Conservation (phyloP, 768 basidiomycete species). For the Calocybe indica region DNA sequence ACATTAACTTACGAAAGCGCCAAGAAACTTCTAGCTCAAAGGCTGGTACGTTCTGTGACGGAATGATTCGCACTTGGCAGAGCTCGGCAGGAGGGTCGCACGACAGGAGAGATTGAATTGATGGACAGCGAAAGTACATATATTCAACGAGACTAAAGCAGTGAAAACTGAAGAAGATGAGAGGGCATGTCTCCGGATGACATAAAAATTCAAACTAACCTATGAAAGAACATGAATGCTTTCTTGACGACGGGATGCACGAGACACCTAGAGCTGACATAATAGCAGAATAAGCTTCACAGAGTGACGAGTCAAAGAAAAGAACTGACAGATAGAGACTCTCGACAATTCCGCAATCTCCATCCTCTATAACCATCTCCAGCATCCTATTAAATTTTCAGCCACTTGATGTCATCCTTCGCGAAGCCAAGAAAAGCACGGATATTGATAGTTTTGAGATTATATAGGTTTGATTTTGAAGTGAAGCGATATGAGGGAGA, state of each 20-base stretch:
- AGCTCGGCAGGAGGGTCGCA: too few species aligned
- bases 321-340: constrained; percentile 5
- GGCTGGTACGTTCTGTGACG: too few species aligned
- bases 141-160: too few species aligned
- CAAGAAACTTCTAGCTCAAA: too few species aligned
- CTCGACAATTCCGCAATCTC: constrained; percentile 4
- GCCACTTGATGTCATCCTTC: constrained; percentile 3
- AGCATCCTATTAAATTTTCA: neutral
- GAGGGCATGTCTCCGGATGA: too few species aligned
- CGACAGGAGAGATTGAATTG: too few species aligned
- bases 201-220: constrained; percentile 13
- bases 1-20: too few species aligned
- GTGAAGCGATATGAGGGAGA: constrained; percentile 96
- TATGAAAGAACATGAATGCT: constrained; percentile 31
- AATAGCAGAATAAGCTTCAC: constrained; percentile 2
- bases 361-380: constrained; percentile 1
- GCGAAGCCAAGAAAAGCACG: constrained; percentile 9
- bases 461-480: constrained; percentile 99
- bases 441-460: constrained; percentile 8
- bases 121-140: too few species aligned
- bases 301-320: neutral
- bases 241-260: constrained; percentile 29
- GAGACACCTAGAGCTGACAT: constrained; percentile 4
- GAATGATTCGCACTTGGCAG: too few species aligned
- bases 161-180: too few species aligned